Base-by-base conservation (phyloP, 495 filamentous ascomycete species). In the Bathelium albidoporum region DNA sequence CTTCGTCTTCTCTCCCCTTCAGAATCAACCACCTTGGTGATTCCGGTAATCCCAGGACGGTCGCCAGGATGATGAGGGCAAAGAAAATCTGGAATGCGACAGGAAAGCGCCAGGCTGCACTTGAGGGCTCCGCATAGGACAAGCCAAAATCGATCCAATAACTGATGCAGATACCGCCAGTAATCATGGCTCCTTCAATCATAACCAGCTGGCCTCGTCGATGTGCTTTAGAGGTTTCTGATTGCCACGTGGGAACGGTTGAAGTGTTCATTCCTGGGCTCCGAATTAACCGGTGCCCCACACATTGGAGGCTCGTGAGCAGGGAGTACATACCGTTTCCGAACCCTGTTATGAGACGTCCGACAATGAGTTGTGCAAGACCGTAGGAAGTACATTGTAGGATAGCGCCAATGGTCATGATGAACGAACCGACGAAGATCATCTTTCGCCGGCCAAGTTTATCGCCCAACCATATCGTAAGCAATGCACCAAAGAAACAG, bases 221-320 rank as follows among this genome's bases (percentile, higher is more conserved):
- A 64, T 89, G 84, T 4, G 86, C 79, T 66, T 85, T 87, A 59
- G 85, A 87, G 36, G 85, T 88, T 71, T 91, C 87, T 1, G 86
- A 87, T 67, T 90, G 88, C 87, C 87, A 91, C 1, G 83, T 87
- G 0, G 88, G 88, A 14, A 89, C 85, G 1, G 83, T 87, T 0
- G 81, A 82, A 1, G 83, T 83, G 65, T 85, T 85, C 68, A 86
- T 77, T 29, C 49, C 69, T 43, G 62, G 70, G 36, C 64, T 66
- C 41, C 59, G 65, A 28, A 66, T 60, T 10, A 43, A 26, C 36
- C 11, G 31, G 12, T 10, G 58, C 18, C 2, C n/a, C 36, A 2
- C 34, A 26, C 4, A 14, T 39, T 29, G 0, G 0, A 18, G 31
- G 26, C 22, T 5, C 31, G 4, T 24, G 5, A 5, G 16, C 31